phyloP scores from a whole-genome alignment of 768 basidiomycete genomes.

The Boletus tylopilopsis region DNA sequence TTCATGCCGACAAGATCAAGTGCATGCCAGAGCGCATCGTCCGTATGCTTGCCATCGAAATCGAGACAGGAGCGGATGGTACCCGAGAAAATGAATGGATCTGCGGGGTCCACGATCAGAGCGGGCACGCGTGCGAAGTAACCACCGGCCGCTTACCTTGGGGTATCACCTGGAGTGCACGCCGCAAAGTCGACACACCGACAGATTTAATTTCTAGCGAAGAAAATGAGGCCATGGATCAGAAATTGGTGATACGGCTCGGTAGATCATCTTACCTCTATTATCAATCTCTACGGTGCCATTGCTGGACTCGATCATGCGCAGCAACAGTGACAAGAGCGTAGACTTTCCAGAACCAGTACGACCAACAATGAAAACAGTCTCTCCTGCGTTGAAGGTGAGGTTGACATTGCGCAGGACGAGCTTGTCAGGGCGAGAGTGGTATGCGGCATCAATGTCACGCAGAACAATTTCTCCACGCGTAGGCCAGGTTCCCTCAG shows the following conservation, averaged over 20 bases:
- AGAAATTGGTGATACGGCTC: constrained; percentile 59
- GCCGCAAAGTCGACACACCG: constrained; percentile 38
- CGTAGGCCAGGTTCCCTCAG: constrained; percentile 19
- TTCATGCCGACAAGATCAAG: constrained; percentile 40
- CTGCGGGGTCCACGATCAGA: constrained; percentile 6
- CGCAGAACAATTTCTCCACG: constrained; percentile 63
- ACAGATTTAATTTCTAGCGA: constrained; percentile 83
- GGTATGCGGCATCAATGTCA: constrained; percentile 66
- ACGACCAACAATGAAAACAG: constrained; percentile 74
- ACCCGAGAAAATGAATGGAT: constrained; percentile 33
- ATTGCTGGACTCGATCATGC: constrained; percentile 69
- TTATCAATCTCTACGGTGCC: constrained; percentile 80
- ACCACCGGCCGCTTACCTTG: constrained; percentile 17
- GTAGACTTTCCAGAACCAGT: constrained; percentile 79
- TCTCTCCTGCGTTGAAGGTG: constrained; percentile 66
- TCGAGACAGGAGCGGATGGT: constrained; percentile 29
- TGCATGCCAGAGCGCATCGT: constrained; percentile 38
- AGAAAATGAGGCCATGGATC: constrained; percentile 36
- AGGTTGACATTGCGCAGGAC: constrained; percentile 58
- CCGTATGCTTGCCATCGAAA: constrained; percentile 21
- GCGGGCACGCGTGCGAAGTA: neutral
- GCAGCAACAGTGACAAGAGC: constrained; percentile 58
- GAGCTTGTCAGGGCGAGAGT: constrained; percentile 60
- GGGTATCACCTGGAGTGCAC: constrained; percentile 29
- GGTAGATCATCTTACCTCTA: constrained; percentile 32